A percentile compares a stretch with the other conserved stretches of the same genome.
phyloP scores from a whole-genome alignment of 2,329 filamentous ascomycete species.

The Fusarium aywerte region DNA sequence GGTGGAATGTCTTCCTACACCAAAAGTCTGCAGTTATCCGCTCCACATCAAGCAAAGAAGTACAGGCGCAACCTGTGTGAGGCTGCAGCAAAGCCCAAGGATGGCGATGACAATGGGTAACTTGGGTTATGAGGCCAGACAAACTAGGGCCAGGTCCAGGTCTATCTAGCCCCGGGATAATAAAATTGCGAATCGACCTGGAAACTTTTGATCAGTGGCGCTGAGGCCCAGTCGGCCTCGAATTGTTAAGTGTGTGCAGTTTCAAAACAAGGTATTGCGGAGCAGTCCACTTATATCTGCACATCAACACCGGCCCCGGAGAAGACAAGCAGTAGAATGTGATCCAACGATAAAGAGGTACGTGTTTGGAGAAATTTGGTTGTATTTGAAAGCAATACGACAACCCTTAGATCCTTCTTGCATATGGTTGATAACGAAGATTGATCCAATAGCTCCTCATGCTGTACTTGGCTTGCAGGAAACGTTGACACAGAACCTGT shows the following conservation, averaged over 20 bases:
- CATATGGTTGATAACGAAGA: neutral
- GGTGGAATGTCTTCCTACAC: conserved; percentile 30
- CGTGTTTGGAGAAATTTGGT: neutral
- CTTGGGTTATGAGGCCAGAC: conserved; percentile 33
- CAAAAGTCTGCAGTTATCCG: conserved; percentile 27
- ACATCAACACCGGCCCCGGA: conserved; percentile 19
- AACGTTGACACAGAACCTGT: conserved; percentile 15
- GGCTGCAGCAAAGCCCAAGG: conserved; percentile 28
- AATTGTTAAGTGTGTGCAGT: conserved; percentile 42
- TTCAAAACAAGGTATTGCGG: conserved; percentile 27
- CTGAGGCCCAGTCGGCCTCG: conserved; percentile 28
- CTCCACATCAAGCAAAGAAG: conserved; percentile 13
- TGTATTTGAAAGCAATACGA: conserved; percentile 4
- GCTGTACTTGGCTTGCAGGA: conserved; percentile 13
- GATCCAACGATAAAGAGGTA: conserved; percentile 12
- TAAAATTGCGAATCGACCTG: conserved; percentile 22
- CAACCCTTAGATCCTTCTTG: neutral
- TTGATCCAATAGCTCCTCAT: conserved; percentile 16
- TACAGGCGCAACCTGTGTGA: conserved; percentile 17
- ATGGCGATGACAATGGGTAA: conserved; percentile 24
- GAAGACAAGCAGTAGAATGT: neutral
- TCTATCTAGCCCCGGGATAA: conserved; percentile 17
- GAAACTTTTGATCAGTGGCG: conserved; percentile 19
- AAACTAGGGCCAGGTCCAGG: conserved; percentile 7
- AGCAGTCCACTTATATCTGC: conserved; percentile 36